A percentile compares a stretch with the other conserved stretches of the same genome.
Conservation (phyloP, 169 alveolate species). For the Ichthyophthirius multifiliis region DNA sequence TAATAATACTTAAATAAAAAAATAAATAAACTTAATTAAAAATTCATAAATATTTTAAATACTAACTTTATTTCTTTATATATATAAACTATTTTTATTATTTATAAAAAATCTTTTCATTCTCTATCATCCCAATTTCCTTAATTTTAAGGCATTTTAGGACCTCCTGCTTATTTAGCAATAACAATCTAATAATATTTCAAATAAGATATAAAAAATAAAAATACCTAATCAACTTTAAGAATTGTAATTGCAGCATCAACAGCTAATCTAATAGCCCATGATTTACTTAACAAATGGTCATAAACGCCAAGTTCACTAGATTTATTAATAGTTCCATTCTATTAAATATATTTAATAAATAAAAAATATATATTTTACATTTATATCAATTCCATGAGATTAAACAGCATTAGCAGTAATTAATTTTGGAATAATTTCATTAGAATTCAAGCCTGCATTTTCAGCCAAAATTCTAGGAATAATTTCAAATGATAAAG, state of each 20-base stretch:
- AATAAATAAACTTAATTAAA: too few relatives aligned
- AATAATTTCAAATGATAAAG: slow-evolving; percentile 95
- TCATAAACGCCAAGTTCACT: slow-evolving; percentile 79
- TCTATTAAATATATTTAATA: slow-evolving; percentile 48
- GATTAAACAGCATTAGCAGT: slow-evolving; percentile 65
- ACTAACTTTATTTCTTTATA: too few relatives aligned
- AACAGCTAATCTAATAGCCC: slow-evolving; percentile 95
- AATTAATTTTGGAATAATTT: slow-evolving; percentile 73
- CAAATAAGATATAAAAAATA: too few relatives aligned
- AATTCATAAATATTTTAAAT: too few relatives aligned
- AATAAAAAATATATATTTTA: not conserved
- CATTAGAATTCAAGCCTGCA: slow-evolving; percentile 93
- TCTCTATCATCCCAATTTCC: slow-evolving; percentile 42
- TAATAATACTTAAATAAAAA: too few relatives aligned
- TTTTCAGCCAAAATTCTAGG: slow-evolving; percentile 98
- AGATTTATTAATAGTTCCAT: slow-evolving; percentile 26
- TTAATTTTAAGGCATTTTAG: slow-evolving; percentile 69
- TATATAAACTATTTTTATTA: too few relatives aligned
- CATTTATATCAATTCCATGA: slow-evolving; percentile 77
- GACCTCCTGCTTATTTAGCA: slow-evolving; percentile 99
- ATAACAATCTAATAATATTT: slow-evolving; percentile 84
- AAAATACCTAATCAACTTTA: slow-evolving; percentile 91
- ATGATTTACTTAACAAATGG: slow-evolving; percentile 92
- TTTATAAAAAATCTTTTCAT: slow-evolving; percentile 15
- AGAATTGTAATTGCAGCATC: slow-evolving; percentile 97